Percentiles rank a stretch among this genome's conserved stretches.
Evolutionary conservation across 1,284 basidiomycete genomes (phyloP).

Genomic region (Ganoderma sinense): DNA sequence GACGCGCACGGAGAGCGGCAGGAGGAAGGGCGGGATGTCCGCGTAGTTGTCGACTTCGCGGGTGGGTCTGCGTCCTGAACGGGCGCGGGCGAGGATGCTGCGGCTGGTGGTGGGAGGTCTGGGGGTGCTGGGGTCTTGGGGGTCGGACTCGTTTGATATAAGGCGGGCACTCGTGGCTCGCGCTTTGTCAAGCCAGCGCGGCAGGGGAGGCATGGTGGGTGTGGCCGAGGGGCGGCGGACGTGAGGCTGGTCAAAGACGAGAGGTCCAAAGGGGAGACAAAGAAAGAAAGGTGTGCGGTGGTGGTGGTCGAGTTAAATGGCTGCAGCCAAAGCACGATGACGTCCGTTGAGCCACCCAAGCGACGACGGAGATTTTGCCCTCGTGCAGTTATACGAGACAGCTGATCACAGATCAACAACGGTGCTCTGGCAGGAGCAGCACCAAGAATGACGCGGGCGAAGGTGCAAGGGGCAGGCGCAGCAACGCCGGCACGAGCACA

Average conservation of each 20-base stretch:
- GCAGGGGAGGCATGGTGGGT: conserved; percentile 26
- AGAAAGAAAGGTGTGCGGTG: conserved; percentile 1
- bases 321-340: not conserved
- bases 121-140: not conserved
- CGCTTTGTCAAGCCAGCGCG: conserved; percentile 27
- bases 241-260: not conserved
- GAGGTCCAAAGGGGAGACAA: not conserved
- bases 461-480: conserved; percentile 6
- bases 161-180: conserved; percentile 21
- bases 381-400: not conserved
- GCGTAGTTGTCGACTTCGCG: conserved; percentile 8
- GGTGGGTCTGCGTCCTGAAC: conserved; percentile 1
- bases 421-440: not conserved
- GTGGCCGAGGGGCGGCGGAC: not conserved
- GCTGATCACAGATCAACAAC: not conserved
- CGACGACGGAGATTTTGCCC: not conserved
- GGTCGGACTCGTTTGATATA: conserved; percentile 20
- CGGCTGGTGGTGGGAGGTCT: not conserved
- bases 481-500: conserved; percentile 7
- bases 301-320: not conserved
- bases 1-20: conserved; percentile 27
- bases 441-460: conserved; percentile 3
- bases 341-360: not conserved
- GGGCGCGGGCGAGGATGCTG: not conserved
- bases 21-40: conserved; percentile 28